Evolutionary conservation across 257 asterid species (phyloP), one percentile per base, ranked within the genome.

Genomic region (Penstemon newberryi): DNA sequence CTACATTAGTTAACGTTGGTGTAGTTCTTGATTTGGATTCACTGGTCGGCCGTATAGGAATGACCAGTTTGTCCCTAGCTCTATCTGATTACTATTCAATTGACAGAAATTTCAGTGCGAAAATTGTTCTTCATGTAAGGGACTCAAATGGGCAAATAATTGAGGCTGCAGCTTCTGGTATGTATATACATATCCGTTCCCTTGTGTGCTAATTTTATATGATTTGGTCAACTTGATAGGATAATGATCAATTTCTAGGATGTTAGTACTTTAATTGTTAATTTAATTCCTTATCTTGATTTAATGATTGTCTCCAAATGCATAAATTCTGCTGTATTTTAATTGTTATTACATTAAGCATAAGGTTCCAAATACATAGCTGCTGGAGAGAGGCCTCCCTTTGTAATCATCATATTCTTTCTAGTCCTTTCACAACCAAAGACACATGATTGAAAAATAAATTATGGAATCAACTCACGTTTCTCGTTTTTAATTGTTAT

Each of bases 21-120:
- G 60, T 36, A 11, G 39, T 56, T 56, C 60, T 56, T 33, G 60
- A 56, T 33, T 56, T 56, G 39, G 60, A 56, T 56, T 56, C 60
- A 15, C 42, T 25, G 41, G 60, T 56, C 3, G 60, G 60, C 11
- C 60, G 60, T 7, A 25, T 56, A 36, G 60, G 41, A 9, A 10
- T 18, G 13, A 56, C 60, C 4, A 56, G 60, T 40, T 25, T 56
- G 4, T 56, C 60, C 3, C 60, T 56, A 5, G 60, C 60, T 36
- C 11, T 56, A 4, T 19, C 33, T 6, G 60, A 56, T 56, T 56
- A 19, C 6, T 56, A 56, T 15, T 13, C 41, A 1, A 40, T 8
- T 40, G 3, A 56, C 41, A 33, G 11, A 3, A 56, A 56, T 4
- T 56, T 19, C 42, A 56, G n/a, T 6, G 33, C 60, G 1, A 25